These are phyloP conservation scores for Trichoderma sp. DNA, from an alignment of 2,329 filamentous ascomycete species.

Conservation along the genomic window DNA sequence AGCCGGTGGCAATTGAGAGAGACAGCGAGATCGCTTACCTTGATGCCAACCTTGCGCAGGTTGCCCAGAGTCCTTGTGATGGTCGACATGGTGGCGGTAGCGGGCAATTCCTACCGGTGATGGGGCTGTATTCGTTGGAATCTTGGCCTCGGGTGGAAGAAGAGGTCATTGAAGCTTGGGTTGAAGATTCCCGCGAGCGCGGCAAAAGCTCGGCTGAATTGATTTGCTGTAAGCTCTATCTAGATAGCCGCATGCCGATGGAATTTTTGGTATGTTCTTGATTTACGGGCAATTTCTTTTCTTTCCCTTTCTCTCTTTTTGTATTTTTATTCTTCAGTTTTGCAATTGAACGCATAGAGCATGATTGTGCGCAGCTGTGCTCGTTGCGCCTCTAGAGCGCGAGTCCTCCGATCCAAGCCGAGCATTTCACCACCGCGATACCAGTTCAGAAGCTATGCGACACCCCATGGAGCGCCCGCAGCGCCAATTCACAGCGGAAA, in stretches of 20 bases:
- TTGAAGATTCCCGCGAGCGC: conserved; percentile 26
- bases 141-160: conserved; percentile 2
- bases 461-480: conserved; percentile 34
- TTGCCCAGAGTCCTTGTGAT: conserved; percentile 83
- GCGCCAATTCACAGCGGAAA: conserved; percentile 30
- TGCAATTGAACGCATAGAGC: neutral
- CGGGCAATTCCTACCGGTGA: conserved; percentile 33
- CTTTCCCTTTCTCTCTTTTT: neutral
- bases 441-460: conserved; percentile 47
- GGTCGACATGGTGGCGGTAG: conserved; percentile 76
- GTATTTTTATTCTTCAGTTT: neutral
- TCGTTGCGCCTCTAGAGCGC: conserved; percentile 36
- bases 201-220: conserved; percentile 37
- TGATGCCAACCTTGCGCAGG: conserved; percentile 82
- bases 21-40: conserved; percentile 57
- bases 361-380: conserved; percentile 43
- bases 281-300: too few species aligned
- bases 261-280: too few species aligned
- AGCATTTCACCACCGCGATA: conserved; percentile 36
- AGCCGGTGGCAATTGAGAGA: conserved; percentile 4
- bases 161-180: conserved; percentile 12
- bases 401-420: conserved; percentile 34
- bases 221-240: neutral
- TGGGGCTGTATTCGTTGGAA: neutral
- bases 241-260: neutral